phyloP scores from a whole-genome alignment of 1,284 basidiomycete species.

The Trametes versicolor region DNA sequence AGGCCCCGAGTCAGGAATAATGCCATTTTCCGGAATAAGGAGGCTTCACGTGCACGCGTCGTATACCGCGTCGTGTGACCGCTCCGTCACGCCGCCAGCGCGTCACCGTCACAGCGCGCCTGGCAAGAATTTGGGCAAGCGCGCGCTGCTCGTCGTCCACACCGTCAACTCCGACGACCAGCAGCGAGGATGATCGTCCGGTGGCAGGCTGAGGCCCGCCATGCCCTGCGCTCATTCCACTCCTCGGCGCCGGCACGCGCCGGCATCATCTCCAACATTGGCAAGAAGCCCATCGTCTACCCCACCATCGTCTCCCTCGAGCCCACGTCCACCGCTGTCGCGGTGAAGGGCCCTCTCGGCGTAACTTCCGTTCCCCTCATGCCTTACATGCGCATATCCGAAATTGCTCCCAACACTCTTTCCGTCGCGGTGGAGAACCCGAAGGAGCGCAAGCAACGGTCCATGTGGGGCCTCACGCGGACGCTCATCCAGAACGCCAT shows the following conservation, averaged over 20 bases:
- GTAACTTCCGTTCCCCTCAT: constrained; percentile 74
- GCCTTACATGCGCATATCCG: constrained; percentile 72
- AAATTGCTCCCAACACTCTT: constrained; percentile 58
- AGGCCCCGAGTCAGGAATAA: constrained; percentile 36
- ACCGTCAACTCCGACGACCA: constrained; percentile 17
- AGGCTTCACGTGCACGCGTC: constrained; percentile 37
- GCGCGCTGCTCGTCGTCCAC: not conserved
- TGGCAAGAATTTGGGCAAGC: constrained; percentile 14
- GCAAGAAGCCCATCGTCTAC: constrained; percentile 79
- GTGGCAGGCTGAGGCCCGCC: constrained; percentile 36
- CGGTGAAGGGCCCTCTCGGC: constrained; percentile 83
- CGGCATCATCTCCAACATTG: constrained; percentile 76
- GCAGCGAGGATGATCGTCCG: constrained; percentile 43
- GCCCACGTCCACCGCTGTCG: constrained; percentile 60
- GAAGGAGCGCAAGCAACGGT: constrained; percentile 78
- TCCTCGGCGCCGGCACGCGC: constrained; percentile 34
- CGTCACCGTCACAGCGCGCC: constrained; percentile 20
- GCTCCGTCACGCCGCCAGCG: constrained; percentile 12
- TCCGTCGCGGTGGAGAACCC: constrained; percentile 79
- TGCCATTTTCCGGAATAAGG: constrained; percentile 34
- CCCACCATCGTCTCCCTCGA: constrained; percentile 74
- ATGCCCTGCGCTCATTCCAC: constrained; percentile 41
- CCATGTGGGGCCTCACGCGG: constrained; percentile 94
- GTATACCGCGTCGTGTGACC: constrained; percentile 30
- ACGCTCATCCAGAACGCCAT: constrained; percentile 92